Percentiles rank a stretch among this genome's conserved stretches.
Evolutionary conservation across 164 flowering plant genomes (phyloP).

Genomic region (Echeveria elegans): DNA sequence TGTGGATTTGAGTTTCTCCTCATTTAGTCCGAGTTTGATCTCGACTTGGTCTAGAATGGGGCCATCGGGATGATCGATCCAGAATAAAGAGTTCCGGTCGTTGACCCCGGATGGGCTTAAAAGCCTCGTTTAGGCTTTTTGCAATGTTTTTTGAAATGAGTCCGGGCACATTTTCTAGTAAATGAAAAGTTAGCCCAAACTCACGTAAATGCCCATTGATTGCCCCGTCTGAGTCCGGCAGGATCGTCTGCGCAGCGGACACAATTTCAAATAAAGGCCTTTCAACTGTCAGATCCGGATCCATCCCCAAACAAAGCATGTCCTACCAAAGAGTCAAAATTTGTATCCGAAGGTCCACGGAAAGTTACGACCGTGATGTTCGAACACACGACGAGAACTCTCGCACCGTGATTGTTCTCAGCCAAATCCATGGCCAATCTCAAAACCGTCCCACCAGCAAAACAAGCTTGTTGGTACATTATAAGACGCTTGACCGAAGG

Average conservation of each 20-base stretch:
- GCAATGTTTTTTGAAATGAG: slow-evolving; percentile 25
- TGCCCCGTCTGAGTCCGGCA: slow-evolving; percentile 27
- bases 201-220: slow-evolving; percentile 25
- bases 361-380: slow-evolving; percentile 24
- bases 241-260: slow-evolving; percentile 21
- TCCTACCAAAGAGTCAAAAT: slow-evolving; percentile 21
- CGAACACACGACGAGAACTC: slow-evolving; percentile 25
- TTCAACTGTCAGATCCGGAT: slow-evolving; percentile 15
- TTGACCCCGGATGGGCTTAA: slow-evolving; percentile 17
- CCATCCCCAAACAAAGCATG: slow-evolving; percentile 28
- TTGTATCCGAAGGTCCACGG: slow-evolving; percentile 25
- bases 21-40: slow-evolving; percentile 16
- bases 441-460: slow-evolving; percentile 40
- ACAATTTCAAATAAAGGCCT: slow-evolving; percentile 18
- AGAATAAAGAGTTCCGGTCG: slow-evolving; percentile 26
- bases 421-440: slow-evolving; percentile 29
- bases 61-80: slow-evolving; percentile 27
- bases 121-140: slow-evolving; percentile 18
- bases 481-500: slow-evolving; percentile 23
- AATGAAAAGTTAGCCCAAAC: slow-evolving; percentile 23
- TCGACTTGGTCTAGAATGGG: slow-evolving; percentile 29
- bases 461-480: slow-evolving; percentile 35
- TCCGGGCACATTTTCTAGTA: slow-evolving; percentile 23
- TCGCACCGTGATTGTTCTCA: slow-evolving; percentile 23
- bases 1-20: slow-evolving; percentile 21